Evolutionary conservation across 1,139 yeast genomes (phyloP), one percentile per base, ranked within the genome.

Genomic region (Debaryomyces fabryi): DNA sequence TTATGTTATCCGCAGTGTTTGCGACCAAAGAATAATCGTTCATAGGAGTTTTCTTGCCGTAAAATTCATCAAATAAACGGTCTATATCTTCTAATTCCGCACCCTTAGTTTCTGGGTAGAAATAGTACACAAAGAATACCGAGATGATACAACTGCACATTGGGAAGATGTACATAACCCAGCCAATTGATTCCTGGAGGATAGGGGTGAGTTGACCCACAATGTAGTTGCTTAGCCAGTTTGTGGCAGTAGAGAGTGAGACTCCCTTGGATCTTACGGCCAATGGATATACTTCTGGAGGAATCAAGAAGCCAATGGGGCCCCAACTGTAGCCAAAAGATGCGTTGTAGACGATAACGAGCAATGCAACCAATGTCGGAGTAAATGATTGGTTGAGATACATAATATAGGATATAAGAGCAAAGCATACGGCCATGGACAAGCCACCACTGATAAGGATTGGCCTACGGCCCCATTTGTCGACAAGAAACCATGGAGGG

Each of bases 51-150:
- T 45, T 46, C 24, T 45, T 48, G 15, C 57, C 54, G 50, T 67
- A 68, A 46, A 65, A 68, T 42, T 69, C 95, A 49, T 88, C 92
- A 65, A 91, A 91, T 23, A 90, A 74, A 8, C 82, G 71, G 64
- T 90, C 96, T 88, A 91, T 90, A 50, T 91, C 96, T 64, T 91
- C 97, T 52, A 91, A 75, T 37, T 87, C 84, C 40, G 90, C 81
- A 6, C 97, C 97, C 62, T 88, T 90, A 0, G 97, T 91, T 64
- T 91, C 97, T 0, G 97, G 97, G 62, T 86, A 90, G 49, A 82
- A 73, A 45, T 76, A 75, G 65, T 78, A 79, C 6, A 91, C 97
- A 40, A 76, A 76, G 3, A 68, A 24, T 9, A 76, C 72, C 29
- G 82, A 74, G 3, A 74, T 54, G 9, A 76, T 58, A 64, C 85